Evolutionary conservation across 2,329 filamentous ascomycete genomes (phyloP).

Genomic region (Epichloe scottii): DNA sequence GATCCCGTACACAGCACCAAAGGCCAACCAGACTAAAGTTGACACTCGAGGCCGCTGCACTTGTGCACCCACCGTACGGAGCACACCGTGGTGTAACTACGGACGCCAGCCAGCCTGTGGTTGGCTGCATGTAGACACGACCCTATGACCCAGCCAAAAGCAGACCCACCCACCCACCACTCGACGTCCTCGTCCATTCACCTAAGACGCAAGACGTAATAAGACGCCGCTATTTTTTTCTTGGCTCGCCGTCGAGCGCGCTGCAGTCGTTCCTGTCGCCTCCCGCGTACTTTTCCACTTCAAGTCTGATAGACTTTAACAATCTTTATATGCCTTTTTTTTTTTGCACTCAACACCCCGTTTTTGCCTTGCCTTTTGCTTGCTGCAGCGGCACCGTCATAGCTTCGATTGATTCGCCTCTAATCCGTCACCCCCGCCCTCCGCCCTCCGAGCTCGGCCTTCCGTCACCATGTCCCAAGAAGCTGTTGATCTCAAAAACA

Average conservation of each 20-base stretch:
- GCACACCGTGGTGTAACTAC: too few relatives aligned
- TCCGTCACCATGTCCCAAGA: slow-evolving; percentile 37
- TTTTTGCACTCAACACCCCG: not conserved
- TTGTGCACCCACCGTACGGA: too few relatives aligned
- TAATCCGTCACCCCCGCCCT: slow-evolving; percentile 1
- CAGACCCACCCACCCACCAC: too few relatives aligned
- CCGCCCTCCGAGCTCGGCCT: slow-evolving; percentile 1
- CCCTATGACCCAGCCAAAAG: too few relatives aligned
- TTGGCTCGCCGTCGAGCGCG: not conserved
- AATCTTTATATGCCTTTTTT: not conserved
- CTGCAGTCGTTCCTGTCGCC: not conserved
- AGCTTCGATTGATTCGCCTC: not conserved
- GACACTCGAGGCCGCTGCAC: too few relatives aligned
- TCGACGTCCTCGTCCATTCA: too few relatives aligned
- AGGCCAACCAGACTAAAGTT: too few relatives aligned
- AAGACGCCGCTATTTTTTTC: slow-evolving; percentile 1
- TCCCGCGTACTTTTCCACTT: not conserved
- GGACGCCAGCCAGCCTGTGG: too few relatives aligned
- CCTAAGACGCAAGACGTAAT: too few relatives aligned
- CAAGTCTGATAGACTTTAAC: not conserved
- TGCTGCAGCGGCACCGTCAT: not conserved
- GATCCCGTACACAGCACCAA: too few relatives aligned
- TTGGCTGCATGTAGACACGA: too few relatives aligned
- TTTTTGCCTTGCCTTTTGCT: not conserved
- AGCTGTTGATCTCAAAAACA: slow-evolving; percentile 75